Base-by-base conservation (phyloP, 2,329 filamentous ascomycete species). In the Aureobasidium sp. region DNA sequence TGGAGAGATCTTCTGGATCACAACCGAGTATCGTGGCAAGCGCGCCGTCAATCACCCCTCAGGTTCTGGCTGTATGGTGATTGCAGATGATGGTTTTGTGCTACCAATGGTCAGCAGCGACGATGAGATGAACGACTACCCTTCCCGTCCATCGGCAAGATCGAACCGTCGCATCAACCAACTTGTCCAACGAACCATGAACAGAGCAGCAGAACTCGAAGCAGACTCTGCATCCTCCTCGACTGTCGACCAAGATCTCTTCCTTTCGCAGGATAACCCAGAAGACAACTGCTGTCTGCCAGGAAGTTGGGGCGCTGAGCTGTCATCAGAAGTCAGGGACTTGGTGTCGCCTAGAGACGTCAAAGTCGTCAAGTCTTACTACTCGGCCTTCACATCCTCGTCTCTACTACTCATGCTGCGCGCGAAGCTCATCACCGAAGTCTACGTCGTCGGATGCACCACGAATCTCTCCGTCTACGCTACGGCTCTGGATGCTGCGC, bases 391-490 rank as follows among this genome's bases (percentile, higher is more conserved):
- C 70, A 83, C 85, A 59, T 85, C 84, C 9, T 90, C 87, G 0
- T 82, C 83, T 53, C 79, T 97, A 17, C 81, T 97, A 8, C 80
- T 88, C 54, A 81, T 85, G n/a, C 77, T 97, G 49, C 85, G 92
- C n/a, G 85, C 86, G n/a, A 89, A 86, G 65, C 86, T 97, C 67
- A 85, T 96, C 63, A 96, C 91, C 2, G 89, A 97, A 69, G 78
- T 99, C 14, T 97, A 89, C 74, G 83, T 97, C 27, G 95, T 90
- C 69, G 94, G 94, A 24, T 88, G 89, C 48, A 81, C 96, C 53
- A 90, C 88, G 47, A 97, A 97, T 69, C 79, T 95, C 39, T 92
- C 91, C 35, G 86, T 97, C 50, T 91, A 94, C 71, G 93, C 94
- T 8, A 97, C 93, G 0, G 91, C 91, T 3, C 81, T 96, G 65